Conservation (phyloP, 179 eudicot species). For the Carnegiea gigantea region DNA sequence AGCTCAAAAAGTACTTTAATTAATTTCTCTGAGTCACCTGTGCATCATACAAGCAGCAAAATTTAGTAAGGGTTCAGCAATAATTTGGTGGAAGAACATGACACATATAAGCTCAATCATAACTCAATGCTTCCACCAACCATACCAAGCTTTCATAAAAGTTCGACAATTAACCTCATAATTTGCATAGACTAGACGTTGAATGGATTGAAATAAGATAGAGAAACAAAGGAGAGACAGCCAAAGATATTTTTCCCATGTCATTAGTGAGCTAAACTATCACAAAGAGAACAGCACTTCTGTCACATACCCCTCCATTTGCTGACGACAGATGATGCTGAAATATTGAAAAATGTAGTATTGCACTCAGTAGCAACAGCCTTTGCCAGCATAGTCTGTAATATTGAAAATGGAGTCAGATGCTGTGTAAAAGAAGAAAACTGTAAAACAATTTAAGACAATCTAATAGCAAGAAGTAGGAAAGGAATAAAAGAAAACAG, state of each 20-base stretch:
- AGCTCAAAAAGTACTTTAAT: slow-evolving; percentile 95
- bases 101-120: slow-evolving; percentile 12
- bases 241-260: neutral
- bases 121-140: neutral
- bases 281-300: neutral
- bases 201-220: neutral
- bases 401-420: slow-evolving; percentile 17
- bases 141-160: neutral
- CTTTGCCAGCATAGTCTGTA: slow-evolving; percentile 99
- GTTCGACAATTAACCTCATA: neutral
- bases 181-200: neutral
- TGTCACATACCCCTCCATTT: slow-evolving; percentile 93
- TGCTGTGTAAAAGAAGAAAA: neutral
- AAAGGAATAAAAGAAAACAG: neutral
- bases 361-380: slow-evolving; percentile 99
- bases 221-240: neutral
- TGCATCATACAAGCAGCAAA: slow-evolving; percentile 8
- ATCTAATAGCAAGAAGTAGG: neutral
- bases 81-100: neutral
- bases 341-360: slow-evolving; percentile 96
- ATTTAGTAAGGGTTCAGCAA: neutral
- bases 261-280: slow-evolving; percentile 2
- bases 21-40: slow-evolving; percentile 97
- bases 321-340: slow-evolving; percentile 99
- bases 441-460: slow-evolving; percentile 11